Conservation (phyloP, 192 early-diverging fungal species). For the Linnemannia zychae region DNA sequence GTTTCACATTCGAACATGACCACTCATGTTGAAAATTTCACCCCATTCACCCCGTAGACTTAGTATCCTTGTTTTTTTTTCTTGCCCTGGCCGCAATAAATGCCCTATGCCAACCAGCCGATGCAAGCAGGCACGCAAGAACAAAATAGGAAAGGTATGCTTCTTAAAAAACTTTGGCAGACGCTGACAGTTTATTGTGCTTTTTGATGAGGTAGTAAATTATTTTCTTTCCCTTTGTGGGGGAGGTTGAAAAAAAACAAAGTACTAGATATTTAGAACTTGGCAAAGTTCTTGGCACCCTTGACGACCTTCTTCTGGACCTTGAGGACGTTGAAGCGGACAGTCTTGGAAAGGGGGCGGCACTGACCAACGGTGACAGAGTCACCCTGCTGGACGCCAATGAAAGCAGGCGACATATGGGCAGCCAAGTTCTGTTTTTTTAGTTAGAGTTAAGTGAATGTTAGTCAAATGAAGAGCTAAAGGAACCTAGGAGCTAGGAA, state of each 20-base stretch:
- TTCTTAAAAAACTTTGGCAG: constrained; percentile 6
- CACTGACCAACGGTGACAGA: constrained; percentile 98
- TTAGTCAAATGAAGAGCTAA: not conserved
- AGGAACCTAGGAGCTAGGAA: too few relatives aligned
- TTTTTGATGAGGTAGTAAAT: constrained; percentile 50
- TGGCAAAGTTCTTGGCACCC: constrained; percentile 63
- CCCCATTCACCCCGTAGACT: too few relatives aligned
- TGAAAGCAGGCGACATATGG: constrained; percentile 95
- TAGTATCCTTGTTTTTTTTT: too few relatives aligned
- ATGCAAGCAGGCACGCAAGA: not conserved
- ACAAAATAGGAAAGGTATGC: not conserved
- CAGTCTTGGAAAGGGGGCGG: constrained; percentile 99
- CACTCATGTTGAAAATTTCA: too few relatives aligned
- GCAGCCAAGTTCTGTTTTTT: constrained; percentile 95
- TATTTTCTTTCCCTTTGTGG: constrained; percentile 54
- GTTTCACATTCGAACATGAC: too few relatives aligned
- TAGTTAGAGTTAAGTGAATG: not conserved
- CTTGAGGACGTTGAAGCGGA: constrained; percentile 99
- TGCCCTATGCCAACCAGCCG: too few relatives aligned
- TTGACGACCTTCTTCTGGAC: constrained; percentile 80
- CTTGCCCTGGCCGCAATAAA: too few relatives aligned
- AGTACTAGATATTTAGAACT: constrained; percentile 68
- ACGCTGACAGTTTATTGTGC: constrained; percentile 22
- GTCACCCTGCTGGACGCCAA: constrained; percentile 91
- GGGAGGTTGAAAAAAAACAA: not conserved